Evolutionary conservation across 176 grass and related monocot genomes (phyloP), one percentile per base, ranked within the genome.

Genomic region (Puccinellia tenuiflora): DNA sequence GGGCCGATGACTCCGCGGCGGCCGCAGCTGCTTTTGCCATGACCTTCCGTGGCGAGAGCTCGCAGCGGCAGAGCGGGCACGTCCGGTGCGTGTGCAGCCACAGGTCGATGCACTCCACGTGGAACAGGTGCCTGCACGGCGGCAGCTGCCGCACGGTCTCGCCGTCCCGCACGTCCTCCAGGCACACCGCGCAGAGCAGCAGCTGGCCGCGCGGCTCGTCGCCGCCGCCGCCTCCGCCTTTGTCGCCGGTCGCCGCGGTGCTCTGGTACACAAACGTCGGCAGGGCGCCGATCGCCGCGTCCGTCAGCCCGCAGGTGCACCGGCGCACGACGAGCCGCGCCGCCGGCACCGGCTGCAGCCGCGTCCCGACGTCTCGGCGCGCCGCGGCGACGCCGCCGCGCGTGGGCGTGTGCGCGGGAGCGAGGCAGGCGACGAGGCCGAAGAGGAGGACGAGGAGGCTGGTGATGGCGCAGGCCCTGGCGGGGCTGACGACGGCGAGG

Each of bases 21-120:
- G 35, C 28, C 6, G 51, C 13, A 3, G 18, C 39, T 3, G 47
- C 31, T 66, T 79, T 82, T 0, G 54, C 57, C 12, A 30, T 9
- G 71, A 11, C 42, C 43, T 42, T 70, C 20, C 0, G 33, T 5
- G 25, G 25, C 39, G 25, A 20, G 57, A 85, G 33, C 5, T 90
- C 57, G 74, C 85, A 21, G 33, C 91, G 88, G 70, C 85, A 90
- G 22, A 85, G 73, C 48, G 85, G 91, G 78, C 88, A 93, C 1
- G 85, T 85, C 21, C 42, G 29, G 88, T 83, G 88, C 16, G 78
- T 31, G 57, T 60, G 24, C 57, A 93, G 61, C 91, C 88, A 93
- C 50, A 64, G 26, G 66, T 90, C 88, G 88, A 93, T 85, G 88
- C 91, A 93, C 21, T 64, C 88, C 3, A 56, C 82, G 45, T 93